Conservation (phyloP, 192 early-diverging fungal genomes). For the Kappamyces sp. region DNA sequence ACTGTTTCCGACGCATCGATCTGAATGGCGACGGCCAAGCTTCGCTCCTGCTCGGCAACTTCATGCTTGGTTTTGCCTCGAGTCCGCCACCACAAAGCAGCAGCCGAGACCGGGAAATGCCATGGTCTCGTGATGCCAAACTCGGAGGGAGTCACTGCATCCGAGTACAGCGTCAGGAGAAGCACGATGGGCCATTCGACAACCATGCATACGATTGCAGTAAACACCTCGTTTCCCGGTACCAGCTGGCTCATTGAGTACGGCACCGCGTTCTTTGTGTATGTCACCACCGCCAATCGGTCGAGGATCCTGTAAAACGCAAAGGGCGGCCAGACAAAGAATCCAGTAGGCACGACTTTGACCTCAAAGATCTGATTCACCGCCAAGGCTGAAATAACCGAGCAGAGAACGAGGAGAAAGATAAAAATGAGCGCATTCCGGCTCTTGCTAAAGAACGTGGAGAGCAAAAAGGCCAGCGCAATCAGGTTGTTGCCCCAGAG, state of each 20-base stretch:
- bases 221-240: slow-evolving; percentile 41
- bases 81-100: background rate
- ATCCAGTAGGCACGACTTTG: slow-evolving; percentile 30
- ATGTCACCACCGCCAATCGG: slow-evolving; percentile 43
- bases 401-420: slow-evolving; percentile 61
- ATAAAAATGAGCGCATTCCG: slow-evolving; percentile 50
- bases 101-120: slow-evolving; percentile 51
- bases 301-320: slow-evolving; percentile 58
- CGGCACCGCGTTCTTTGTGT: slow-evolving; percentile 22
- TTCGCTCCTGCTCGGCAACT: no score
- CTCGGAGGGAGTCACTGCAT: slow-evolving; percentile 52
- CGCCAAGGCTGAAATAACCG: slow-evolving; percentile 57
- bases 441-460: slow-evolving; percentile 52
- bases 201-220: slow-evolving; percentile 43
- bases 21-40: background rate
- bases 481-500: slow-evolving; percentile 65
- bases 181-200: slow-evolving; percentile 34
- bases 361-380: slow-evolving; percentile 38
- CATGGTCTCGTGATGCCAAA: slow-evolving; percentile 59
- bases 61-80: no score
- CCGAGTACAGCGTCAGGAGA: slow-evolving; percentile 16
- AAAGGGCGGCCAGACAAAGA: slow-evolving; percentile 69
- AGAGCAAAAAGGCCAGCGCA: slow-evolving; percentile 58
- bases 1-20: slow-evolving; percentile 1
- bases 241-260: slow-evolving; percentile 38